A percentile compares a stretch with the other conserved stretches of the same genome.
These are phyloP conservation scores for Macaranga tanarius DNA, from an alignment of 441 rosid species.

Conservation along the genomic window DNA sequence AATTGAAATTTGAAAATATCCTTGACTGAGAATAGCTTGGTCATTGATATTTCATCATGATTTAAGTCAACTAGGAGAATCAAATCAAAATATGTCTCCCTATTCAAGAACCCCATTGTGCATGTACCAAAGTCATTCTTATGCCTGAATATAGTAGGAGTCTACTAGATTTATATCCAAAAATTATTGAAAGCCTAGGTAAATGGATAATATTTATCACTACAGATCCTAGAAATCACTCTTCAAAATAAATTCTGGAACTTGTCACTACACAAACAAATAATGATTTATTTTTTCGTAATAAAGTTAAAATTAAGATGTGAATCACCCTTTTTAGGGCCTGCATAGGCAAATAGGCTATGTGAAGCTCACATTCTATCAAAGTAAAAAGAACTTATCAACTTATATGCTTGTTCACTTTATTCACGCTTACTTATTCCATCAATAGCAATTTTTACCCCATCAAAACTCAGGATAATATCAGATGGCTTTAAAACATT, in stretches of 20 bases:
- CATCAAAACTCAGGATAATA: conserved; percentile 77
- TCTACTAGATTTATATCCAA: not conserved
- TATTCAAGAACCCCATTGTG: not conserved
- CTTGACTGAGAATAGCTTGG: not conserved
- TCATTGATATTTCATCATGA: not conserved
- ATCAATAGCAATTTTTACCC: conserved; percentile 85
- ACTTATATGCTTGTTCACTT: not conserved
- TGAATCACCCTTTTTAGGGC: not conserved
- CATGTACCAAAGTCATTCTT: not conserved
- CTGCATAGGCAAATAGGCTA: not conserved
- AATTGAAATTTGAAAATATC: not conserved
- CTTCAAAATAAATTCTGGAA: not conserved
- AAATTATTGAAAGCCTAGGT: not conserved
- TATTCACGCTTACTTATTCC: conserved; percentile 64
- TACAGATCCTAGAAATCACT: not conserved
- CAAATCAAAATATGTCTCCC: not conserved
- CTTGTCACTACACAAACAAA: not conserved
- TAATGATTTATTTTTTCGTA: not conserved
- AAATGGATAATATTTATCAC: not conserved
- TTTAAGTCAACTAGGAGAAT: not conserved
- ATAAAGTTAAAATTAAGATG: not conserved
- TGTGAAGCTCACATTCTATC: not conserved
- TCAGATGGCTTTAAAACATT: conserved; percentile 83
- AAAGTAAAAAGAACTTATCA: not conserved
- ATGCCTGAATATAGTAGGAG: not conserved